Evolutionary conservation across 2,329 filamentous ascomycete species (phyloP).

Genomic region (Teratosphaeria nubilosa): DNA sequence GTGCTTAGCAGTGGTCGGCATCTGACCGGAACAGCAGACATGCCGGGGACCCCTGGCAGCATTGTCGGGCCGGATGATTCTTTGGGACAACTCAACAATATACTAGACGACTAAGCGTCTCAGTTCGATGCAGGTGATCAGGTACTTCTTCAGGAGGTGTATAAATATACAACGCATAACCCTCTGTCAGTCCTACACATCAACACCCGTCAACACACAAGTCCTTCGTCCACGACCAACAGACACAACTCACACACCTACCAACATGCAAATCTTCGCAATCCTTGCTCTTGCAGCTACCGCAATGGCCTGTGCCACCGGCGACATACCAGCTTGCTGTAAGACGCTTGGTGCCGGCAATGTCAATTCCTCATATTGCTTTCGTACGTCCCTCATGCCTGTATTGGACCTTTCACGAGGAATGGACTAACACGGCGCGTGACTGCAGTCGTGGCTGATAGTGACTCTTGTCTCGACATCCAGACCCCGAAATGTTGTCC

Average conservation of each 20-base stretch:
- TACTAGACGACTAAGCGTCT: too few relatives aligned
- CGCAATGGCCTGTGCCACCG: background rate
- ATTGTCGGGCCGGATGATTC: too few relatives aligned
- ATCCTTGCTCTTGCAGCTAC: background rate
- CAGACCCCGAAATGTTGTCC: background rate
- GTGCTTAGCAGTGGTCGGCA: too few relatives aligned
- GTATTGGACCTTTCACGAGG: background rate
- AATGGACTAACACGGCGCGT: background rate
- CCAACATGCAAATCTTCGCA: background rate
- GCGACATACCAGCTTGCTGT: background rate
- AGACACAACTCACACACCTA: background rate
- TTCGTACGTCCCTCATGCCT: background rate
- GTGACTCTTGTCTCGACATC: background rate
- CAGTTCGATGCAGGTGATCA: too few relatives aligned
- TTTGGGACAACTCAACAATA: too few relatives aligned
- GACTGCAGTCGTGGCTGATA: background rate
- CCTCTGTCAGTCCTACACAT: too few relatives aligned
- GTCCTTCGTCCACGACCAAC: background rate
- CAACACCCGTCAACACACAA: too few relatives aligned
- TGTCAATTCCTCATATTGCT: background rate
- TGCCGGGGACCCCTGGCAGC: too few relatives aligned
- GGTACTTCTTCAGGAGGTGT: too few relatives aligned
- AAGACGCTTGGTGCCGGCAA: background rate
- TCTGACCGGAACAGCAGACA: too few relatives aligned
- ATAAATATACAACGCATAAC: too few relatives aligned